Evolutionary conservation across 768 basidiomycete genomes (phyloP), one percentile per base, ranked within the genome.

Genomic region (Tulasnella sp.): DNA sequence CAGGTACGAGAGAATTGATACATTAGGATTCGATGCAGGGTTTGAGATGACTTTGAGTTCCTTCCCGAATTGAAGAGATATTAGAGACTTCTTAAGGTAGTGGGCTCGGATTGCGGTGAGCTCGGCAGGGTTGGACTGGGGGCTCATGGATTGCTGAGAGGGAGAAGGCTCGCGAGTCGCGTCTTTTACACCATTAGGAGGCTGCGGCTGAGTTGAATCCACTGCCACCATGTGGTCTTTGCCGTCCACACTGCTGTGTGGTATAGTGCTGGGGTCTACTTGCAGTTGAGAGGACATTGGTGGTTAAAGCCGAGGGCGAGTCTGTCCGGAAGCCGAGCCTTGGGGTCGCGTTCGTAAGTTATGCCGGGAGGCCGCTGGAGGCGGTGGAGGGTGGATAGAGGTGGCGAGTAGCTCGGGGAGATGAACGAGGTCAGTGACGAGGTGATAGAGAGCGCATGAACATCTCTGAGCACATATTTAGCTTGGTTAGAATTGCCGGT

Each of bases 71-170:
- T 98, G 91, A 72, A 98, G 90, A 79, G 92, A 89, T 64, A 98
- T 87, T 75, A 99, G 90, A 22, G 93, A 88, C 83, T 99, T 99
- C 86, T 99, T 99, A 82, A 99, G 93, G 83, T 99, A 99, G 82
- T 99, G 97, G 4, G 96, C 95, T 58, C 96, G 91, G 69, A 96
- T 85, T 15, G 97, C 93, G 0, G 94, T 93, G 70, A 98, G 89
- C 64, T 76, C 75, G 70, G 64, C 15, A 1, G 75, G 52, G 29
- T 42, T 34, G 71, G 71, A 6, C 34, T 39, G 71, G 45, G 54
- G 36, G 42, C 69, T 36, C 69, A 70, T 70, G 40, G 69, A 70
- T 42, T 70, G 69, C 69, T 31, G 58, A 64, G 58, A 64, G 25
- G 25, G 58, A 64, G 58, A 25, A 64, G 25, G 58, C 12, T 64